Evolutionary conservation across 129 eudicot genomes (phyloP).

Genomic region (Tagetes erecta): DNA sequence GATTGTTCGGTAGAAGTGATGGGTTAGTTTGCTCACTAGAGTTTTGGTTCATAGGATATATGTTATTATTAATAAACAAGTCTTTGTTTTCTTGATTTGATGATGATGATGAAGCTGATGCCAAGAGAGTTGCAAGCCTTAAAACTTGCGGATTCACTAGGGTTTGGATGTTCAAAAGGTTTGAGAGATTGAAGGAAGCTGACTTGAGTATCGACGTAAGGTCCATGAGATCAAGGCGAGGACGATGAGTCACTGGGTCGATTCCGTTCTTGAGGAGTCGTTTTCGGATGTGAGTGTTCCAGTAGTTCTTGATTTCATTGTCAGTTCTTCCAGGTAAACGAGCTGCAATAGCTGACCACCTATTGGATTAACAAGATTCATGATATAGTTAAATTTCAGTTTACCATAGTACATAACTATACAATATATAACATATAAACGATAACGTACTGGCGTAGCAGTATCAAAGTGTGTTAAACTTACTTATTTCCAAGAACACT

Average conservation of each 20-base stretch:
- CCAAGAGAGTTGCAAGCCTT: slow-evolving; percentile 57
- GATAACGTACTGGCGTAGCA: too few species aligned
- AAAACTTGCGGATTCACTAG: slow-evolving; percentile 70
- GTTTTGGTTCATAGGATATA: slow-evolving; percentile 42
- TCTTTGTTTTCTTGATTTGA: slow-evolving; percentile 41
- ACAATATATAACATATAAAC: too few species aligned
- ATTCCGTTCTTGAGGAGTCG: slow-evolving; percentile 68
- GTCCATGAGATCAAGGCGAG: slow-evolving; percentile 74
- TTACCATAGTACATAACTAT: not conserved
- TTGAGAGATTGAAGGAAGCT: slow-evolving; percentile 67
- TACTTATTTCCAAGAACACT: slow-evolving; percentile 84
- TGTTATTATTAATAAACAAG: slow-evolving; percentile 31
- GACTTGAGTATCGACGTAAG: slow-evolving; percentile 65
- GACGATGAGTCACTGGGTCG: slow-evolving; percentile 86
- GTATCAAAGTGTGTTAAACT: slow-evolving; percentile 12
- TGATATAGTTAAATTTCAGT: not conserved
- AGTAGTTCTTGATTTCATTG: slow-evolving; percentile 75
- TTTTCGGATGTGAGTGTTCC: slow-evolving; percentile 81
- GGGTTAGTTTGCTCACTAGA: slow-evolving; percentile 33
- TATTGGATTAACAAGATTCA: slow-evolving; percentile 26
- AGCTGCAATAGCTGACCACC: slow-evolving; percentile 83
- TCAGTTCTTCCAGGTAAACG: slow-evolving; percentile 80
- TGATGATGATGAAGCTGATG: slow-evolving; percentile 45
- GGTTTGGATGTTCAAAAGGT: slow-evolving; percentile 64
- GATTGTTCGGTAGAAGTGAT: slow-evolving; percentile 17